Conservation (phyloP, 306 rosid genomes). For the Urtica urens region DNA sequence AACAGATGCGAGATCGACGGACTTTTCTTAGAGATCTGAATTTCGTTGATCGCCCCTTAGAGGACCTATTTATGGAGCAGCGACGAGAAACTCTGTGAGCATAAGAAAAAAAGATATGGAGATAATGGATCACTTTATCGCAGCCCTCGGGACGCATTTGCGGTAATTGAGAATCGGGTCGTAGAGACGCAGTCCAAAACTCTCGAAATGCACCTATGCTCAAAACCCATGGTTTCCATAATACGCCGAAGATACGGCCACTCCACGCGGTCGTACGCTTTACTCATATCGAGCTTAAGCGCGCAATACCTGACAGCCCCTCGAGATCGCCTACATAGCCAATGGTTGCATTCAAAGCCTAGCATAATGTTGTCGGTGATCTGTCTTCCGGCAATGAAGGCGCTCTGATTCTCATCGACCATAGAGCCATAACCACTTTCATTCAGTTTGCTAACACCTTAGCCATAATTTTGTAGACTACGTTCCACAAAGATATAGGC, state of each 20-base stretch:
- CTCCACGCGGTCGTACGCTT: not conserved
- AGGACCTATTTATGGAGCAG: not conserved
- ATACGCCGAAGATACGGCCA: no score
- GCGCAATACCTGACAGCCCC: not conserved
- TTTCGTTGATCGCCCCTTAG: not conserved
- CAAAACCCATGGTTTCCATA: no score
- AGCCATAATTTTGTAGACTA: not conserved
- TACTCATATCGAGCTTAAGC: not conserved
- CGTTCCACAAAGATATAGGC: no score
- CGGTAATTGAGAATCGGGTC: not conserved
- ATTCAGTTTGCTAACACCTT: not conserved
- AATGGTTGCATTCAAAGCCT: no score
- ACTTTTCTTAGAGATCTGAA: not conserved
- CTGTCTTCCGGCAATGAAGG: not conserved
- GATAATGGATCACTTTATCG: not conserved
- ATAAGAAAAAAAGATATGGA: not conserved
- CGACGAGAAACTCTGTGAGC: not conserved
- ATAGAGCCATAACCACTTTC: not conserved
- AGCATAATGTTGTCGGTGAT: not conserved
- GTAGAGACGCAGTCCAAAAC: not conserved
- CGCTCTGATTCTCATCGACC: not conserved
- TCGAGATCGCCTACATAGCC: not conserved
- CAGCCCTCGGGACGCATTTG: not conserved
- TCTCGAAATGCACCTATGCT: no score
- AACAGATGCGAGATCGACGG: not conserved